A percentile compares a stretch with the other conserved stretches of the same genome.
phyloP scores from a whole-genome alignment of 805 yeast genomes.

The Wickerhamomyces strasburgensis region DNA sequence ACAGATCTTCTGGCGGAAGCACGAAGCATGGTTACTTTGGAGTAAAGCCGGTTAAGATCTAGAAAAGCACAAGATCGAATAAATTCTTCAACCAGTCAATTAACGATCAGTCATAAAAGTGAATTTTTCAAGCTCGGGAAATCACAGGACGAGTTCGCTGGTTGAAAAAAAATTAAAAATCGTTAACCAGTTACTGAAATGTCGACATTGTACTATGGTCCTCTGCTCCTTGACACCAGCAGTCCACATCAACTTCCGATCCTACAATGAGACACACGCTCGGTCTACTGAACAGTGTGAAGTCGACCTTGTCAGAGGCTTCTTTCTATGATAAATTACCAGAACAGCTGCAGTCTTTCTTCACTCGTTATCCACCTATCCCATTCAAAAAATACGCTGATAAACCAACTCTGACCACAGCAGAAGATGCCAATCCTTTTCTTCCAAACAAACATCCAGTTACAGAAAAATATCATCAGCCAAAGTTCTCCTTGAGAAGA shows the following conservation, averaged over 20 bases:
- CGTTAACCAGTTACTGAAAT: too few species aligned
- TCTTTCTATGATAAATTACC: conserved; percentile 59
- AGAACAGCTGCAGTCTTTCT: conserved; percentile 61
- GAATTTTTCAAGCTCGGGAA: too few species aligned
- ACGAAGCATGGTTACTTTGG: neutral
- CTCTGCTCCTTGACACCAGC: too few species aligned
- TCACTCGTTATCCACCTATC: conserved; percentile 78
- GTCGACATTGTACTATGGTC: too few species aligned
- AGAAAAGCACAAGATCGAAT: neutral
- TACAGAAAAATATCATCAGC: conserved; percentile 71
- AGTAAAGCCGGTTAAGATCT: neutral
- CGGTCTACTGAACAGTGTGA: conserved; percentile 9
- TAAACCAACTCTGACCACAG: conserved; percentile 59
- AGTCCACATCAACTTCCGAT: too few species aligned
- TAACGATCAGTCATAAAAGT: conserved; percentile 2
- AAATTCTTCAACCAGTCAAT: neutral
- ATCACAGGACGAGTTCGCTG: too few species aligned
- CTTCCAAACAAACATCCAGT: conserved; percentile 79
- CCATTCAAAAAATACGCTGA: conserved; percentile 66
- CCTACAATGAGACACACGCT: conserved; percentile 25
- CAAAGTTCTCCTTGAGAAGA: conserved; percentile 74
- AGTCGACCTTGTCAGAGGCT: conserved; percentile 33
- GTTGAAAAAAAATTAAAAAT: neutral
- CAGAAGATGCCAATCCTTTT: conserved; percentile 80
- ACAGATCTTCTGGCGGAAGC: conserved; percentile 1